These are phyloP conservation scores for Aureobasidium sp. DNA, from an alignment of 2,329 filamentous ascomycete species.

Conservation along the genomic window DNA sequence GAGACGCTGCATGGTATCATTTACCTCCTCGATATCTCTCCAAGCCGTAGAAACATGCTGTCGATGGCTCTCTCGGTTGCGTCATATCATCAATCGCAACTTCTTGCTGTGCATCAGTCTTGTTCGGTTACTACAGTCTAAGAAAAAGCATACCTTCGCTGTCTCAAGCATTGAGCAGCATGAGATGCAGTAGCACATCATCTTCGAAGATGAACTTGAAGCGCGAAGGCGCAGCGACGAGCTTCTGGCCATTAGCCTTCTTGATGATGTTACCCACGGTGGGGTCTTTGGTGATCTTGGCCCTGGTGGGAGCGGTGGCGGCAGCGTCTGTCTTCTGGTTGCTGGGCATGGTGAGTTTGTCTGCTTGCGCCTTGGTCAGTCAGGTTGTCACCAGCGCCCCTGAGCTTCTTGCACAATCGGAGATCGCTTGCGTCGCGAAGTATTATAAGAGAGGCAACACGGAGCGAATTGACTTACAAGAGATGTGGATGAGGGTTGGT, in stretches of 20 bases:
- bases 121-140: no score
- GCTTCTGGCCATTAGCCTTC: background rate
- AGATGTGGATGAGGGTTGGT: background rate
- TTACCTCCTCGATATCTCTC: background rate
- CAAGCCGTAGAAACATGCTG: background rate
- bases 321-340: background rate
- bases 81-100: background rate
- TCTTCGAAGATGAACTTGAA: constrained; percentile 3
- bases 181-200: constrained; percentile 10
- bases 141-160: background rate
- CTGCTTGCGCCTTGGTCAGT: background rate
- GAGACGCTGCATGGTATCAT: background rate
- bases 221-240: background rate
- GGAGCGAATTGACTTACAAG: background rate
- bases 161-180: constrained; percentile 3
- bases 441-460: background rate
- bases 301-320: background rate
- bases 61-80: background rate
- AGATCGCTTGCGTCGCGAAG: no score
- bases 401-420: background rate
- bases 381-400: background rate
- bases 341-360: background rate
- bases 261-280: background rate
- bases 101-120: background rate
- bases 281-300: background rate